Percentiles rank a stretch among this genome's conserved stretches.
Evolutionary conservation across 148 eudicot species (phyloP).

Genomic region (Arctostaphylos glauca): DNA sequence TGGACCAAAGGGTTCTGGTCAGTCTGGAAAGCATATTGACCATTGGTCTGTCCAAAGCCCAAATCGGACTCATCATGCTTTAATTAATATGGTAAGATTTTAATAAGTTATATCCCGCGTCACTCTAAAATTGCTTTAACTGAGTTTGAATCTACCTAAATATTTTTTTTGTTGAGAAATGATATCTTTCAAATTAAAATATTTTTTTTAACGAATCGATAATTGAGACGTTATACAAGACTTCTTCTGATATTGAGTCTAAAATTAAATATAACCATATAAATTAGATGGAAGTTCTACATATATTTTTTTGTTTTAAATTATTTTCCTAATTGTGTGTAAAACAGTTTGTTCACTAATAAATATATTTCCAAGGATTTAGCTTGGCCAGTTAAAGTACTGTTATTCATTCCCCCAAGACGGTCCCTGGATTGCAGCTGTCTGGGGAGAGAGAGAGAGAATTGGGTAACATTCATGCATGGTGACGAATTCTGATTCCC

Average conservation of each 20-base stretch:
- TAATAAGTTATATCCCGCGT: too few species aligned
- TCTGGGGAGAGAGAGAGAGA: not conserved
- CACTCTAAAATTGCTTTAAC: too few species aligned
- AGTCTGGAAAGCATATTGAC: too few species aligned
- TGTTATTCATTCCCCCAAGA: conserved; percentile 6
- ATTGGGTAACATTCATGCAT: conserved; percentile 11
- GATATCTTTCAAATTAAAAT: too few species aligned
- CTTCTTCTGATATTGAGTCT: not conserved
- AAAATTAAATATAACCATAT: not conserved
- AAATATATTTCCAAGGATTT: not conserved
- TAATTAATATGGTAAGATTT: too few species aligned
- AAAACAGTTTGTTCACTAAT: not conserved
- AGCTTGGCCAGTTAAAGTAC: not conserved
- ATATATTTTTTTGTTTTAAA: not conserved
- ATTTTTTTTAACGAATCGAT: too few species aligned
- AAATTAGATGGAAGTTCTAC: not conserved
- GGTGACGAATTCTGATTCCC: conserved; percentile 3
- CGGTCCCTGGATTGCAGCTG: conserved; percentile 12
- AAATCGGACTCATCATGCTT: too few species aligned
- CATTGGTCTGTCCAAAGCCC: too few species aligned
- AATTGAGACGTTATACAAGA: too few species aligned
- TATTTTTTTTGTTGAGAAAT: too few species aligned
- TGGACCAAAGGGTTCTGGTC: too few species aligned
- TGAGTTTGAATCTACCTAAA: too few species aligned
- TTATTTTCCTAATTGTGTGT: not conserved